Evolutionary conservation across 805 yeast species (phyloP).

Genomic region (Jamesozyma spencerorum): DNA sequence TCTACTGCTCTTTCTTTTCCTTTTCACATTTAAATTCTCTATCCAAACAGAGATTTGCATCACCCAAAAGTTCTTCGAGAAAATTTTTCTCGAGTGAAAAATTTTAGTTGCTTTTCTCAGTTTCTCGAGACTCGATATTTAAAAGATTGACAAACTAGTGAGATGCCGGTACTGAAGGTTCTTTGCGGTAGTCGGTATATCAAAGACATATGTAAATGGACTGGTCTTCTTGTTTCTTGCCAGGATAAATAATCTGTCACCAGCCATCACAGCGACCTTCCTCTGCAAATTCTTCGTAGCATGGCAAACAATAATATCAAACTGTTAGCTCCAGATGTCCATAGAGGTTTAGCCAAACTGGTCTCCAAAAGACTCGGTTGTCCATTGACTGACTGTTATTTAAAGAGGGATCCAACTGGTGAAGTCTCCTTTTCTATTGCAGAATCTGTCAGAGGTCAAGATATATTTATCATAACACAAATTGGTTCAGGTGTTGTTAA

Average conservation of each 20-base stretch:
- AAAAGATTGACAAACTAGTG: too few relatives aligned
- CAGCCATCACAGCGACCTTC: neutral
- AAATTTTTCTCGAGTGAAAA: too few relatives aligned
- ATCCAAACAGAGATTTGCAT: too few relatives aligned
- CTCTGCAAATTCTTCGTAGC: neutral
- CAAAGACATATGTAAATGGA: neutral
- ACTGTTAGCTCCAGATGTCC: slow-evolving; percentile 58
- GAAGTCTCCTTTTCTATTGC: slow-evolving; percentile 72
- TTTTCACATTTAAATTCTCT: too few relatives aligned
- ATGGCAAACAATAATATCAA: slow-evolving; percentile 72
- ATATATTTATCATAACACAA: slow-evolving; percentile 69
- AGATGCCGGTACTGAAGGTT: too few relatives aligned
- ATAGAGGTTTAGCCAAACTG: slow-evolving; percentile 59
- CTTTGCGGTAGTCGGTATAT: too few relatives aligned
- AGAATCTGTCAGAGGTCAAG: slow-evolving; percentile 80
- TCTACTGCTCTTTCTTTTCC: too few relatives aligned
- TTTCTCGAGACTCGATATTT: too few relatives aligned
- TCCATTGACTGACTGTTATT: slow-evolving; percentile 50
- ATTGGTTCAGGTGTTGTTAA: slow-evolving; percentile 72
- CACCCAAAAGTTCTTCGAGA: too few relatives aligned
- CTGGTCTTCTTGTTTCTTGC: neutral
- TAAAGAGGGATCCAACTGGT: slow-evolving; percentile 59
- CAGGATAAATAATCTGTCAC: neutral
- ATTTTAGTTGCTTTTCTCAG: too few relatives aligned
- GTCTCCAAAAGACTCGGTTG: slow-evolving; percentile 55